Conservation (phyloP, 345 rosid species). For the Turnera subulata region DNA sequence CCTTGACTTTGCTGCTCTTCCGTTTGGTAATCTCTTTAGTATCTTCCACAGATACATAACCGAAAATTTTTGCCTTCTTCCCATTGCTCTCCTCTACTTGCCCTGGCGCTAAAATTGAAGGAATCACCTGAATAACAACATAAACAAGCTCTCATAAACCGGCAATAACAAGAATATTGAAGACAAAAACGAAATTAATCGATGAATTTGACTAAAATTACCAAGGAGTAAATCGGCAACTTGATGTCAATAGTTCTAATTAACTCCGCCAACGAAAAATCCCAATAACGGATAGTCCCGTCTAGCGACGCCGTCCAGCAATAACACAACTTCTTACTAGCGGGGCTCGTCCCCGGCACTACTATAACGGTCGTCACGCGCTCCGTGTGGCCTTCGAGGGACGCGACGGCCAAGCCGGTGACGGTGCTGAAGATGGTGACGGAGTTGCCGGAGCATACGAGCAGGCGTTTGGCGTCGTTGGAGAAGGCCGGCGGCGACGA, state of each 20-base stretch:
- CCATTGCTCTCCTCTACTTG: conserved; percentile 32
- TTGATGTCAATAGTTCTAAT: conserved; percentile 59
- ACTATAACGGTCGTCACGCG: conserved; percentile 70
- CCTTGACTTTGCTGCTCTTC: conserved; percentile 14
- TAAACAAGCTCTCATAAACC: background rate
- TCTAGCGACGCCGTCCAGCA: conserved; percentile 98
- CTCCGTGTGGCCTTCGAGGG: conserved; percentile 81
- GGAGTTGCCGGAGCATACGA: conserved; percentile 67
- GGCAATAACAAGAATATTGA: background rate
- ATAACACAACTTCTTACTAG: conserved; percentile 48
- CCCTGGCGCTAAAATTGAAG: conserved; percentile 39
- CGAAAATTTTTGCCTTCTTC: conserved; percentile 40
- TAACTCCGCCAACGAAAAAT: conserved; percentile 70
- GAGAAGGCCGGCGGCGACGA: conserved; percentile 84
- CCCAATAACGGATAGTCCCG: conserved; percentile 90
- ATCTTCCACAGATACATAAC: conserved; percentile 63
- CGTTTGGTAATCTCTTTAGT: conserved; percentile 25
- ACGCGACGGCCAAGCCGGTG: conserved; percentile 71
- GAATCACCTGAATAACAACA: conserved; percentile 64
- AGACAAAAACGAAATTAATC: background rate
- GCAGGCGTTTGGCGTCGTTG: conserved; percentile 80
- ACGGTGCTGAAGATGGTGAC: conserved; percentile 80
- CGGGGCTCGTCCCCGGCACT: conserved; percentile 56
- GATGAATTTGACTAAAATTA: conserved; percentile 8
- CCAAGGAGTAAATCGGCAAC: conserved; percentile 77